Percentiles rank a stretch among this genome's conserved stretches.
Conservation (phyloP, 306 rosid species). For the Quercus parvula region DNA sequence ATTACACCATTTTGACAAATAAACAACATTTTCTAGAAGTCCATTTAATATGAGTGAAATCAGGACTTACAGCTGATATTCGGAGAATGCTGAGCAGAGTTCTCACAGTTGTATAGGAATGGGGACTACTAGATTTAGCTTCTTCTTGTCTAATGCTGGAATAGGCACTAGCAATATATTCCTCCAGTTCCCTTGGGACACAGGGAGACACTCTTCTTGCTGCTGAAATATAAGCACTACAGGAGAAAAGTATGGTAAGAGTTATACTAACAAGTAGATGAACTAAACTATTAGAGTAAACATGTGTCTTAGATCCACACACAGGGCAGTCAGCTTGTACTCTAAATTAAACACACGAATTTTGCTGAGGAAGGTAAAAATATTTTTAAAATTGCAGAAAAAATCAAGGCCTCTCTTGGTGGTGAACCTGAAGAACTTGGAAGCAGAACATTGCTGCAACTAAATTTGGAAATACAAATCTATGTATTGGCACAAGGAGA, state of each 20-base stretch:
- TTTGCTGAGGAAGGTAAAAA: background rate
- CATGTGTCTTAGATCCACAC: background rate
- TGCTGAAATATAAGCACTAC: slow-evolving; percentile 86
- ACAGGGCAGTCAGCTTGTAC: background rate
- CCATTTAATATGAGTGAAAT: background rate
- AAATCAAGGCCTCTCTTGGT: background rate
- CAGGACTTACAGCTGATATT: slow-evolving; percentile 74
- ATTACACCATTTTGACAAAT: background rate
- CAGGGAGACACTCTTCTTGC: slow-evolving; percentile 91
- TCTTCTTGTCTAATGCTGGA: slow-evolving; percentile 91
- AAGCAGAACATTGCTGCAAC: background rate
- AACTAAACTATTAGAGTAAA: background rate
- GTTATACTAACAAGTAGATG: background rate
- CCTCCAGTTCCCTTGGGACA: slow-evolving; percentile 81
- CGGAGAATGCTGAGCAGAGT: slow-evolving; percentile 98
- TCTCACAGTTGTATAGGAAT: slow-evolving; percentile 93
- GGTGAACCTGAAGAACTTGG: background rate
- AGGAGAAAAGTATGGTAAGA: slow-evolving; percentile 8
- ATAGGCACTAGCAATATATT: slow-evolving; percentile 93
- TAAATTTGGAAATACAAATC: background rate
- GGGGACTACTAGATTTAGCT: slow-evolving; percentile 83
- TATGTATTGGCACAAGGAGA: background rate
- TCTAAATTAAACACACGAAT: background rate
- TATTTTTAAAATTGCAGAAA: background rate
- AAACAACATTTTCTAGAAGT: background rate